Evolutionary conservation across 192 early-diverging fungal species (phyloP).

Genomic region (Linnemannia exigua): DNA sequence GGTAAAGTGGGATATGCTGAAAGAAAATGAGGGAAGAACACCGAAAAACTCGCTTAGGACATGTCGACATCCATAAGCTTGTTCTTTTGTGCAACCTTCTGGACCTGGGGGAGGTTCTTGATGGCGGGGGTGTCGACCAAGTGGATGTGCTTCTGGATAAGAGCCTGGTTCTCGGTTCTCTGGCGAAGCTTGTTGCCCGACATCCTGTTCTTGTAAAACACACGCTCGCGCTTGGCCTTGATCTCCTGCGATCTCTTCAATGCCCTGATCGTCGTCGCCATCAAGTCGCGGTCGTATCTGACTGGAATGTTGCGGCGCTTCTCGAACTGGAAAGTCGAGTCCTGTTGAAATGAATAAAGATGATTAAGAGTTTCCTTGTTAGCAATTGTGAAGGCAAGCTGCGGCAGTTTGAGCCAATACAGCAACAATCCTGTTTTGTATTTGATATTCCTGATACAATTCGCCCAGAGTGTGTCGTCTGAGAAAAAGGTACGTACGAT

Average conservation of each 20-base stretch:
- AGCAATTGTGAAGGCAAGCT: background rate
- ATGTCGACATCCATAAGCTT: constrained; percentile 78
- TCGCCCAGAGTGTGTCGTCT: background rate
- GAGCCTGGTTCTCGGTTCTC: constrained; percentile 77
- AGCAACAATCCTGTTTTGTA: background rate
- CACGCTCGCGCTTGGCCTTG: constrained; percentile 91
- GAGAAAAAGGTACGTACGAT: constrained; percentile 75
- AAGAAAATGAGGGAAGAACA: background rate
- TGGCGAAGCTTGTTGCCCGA: constrained; percentile 88
- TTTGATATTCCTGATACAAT: constrained; percentile 6
- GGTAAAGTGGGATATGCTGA: background rate
- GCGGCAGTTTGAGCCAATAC: background rate
- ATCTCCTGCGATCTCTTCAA: constrained; percentile 99
- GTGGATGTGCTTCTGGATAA: constrained; percentile 91
- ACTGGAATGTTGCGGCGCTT: constrained; percentile 98
- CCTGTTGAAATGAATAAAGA: constrained; percentile 60
- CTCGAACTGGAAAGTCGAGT: constrained; percentile 98
- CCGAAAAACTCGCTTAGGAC: constrained; percentile 51
- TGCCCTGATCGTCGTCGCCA: constrained; percentile 97
- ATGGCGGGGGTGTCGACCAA: constrained; percentile 75
- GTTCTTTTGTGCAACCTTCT: constrained; percentile 67
- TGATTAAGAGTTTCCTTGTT: background rate
- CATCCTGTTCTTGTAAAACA: constrained; percentile 94
- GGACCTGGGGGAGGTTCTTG: constrained; percentile 75
- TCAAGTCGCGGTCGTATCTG: constrained; percentile 96